These are phyloP conservation scores for Thelonectria discophora DNA, from an alignment of 2,329 filamentous ascomycete species.

Conservation along the genomic window DNA sequence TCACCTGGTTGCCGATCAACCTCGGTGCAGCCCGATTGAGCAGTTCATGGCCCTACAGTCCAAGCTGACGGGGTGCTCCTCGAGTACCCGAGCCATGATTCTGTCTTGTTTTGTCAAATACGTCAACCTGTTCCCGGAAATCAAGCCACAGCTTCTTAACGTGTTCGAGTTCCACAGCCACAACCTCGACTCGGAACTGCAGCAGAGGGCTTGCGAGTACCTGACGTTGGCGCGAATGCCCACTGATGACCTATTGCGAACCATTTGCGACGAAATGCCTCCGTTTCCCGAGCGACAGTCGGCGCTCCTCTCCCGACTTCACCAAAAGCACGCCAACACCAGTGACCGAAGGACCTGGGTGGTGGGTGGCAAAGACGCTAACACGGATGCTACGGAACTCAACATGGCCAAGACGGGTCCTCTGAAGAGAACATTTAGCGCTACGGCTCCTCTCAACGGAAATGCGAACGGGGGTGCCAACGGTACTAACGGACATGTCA, in stretches of 20 bases:
- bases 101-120: constrained; percentile 97
- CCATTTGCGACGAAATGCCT: constrained; percentile 98
- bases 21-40: constrained; percentile 94
- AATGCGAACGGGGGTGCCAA: constrained; percentile 57
- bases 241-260: constrained; percentile 89
- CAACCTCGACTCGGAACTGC: constrained; percentile 91
- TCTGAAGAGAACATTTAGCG: constrained; percentile 86
- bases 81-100: constrained; percentile 91
- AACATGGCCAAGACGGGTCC: constrained; percentile 82
- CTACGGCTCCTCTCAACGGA: constrained; percentile 59
- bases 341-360: constrained; percentile 98
- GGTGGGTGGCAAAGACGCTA: constrained; percentile 95
- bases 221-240: constrained; percentile 84
- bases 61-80: constrained; percentile 89
- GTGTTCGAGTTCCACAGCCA: constrained; percentile 94
- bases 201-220: constrained; percentile 97
- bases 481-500: constrained; percentile 60
- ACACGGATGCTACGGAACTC: constrained; percentile 81
- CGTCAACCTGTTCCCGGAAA: constrained; percentile 97
- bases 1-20: constrained; percentile 91
- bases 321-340: constrained; percentile 92
- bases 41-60: constrained; percentile 92
- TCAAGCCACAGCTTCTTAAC: constrained; percentile 91
- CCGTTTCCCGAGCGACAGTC: constrained; percentile 96
- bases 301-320: constrained; percentile 87